A percentile compares a stretch with the other conserved stretches of the same genome.
Evolutionary conservation across 2,329 filamentous ascomycete species (phyloP).

Genomic region (Torrubiellomyces zombiae): DNA sequence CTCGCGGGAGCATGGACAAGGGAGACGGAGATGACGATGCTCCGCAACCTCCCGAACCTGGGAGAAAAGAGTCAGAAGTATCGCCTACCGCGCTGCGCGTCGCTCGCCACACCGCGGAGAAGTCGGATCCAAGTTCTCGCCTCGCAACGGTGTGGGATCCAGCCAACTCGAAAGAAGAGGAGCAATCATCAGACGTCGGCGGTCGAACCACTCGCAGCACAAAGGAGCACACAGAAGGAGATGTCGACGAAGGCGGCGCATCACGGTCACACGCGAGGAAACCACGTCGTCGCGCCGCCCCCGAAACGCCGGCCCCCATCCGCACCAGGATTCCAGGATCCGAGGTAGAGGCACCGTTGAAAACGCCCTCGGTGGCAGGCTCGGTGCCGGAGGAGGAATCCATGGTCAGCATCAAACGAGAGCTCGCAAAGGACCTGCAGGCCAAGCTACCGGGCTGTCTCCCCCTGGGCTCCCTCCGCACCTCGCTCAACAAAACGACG

Average conservation of each 20-base stretch:
- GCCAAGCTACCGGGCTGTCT: constrained; percentile 35
- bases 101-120: constrained; percentile 11
- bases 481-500: constrained; percentile 28
- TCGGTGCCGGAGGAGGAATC: constrained; percentile 11
- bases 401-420: constrained; percentile 22
- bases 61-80: too few species aligned
- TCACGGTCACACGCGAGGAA: too few species aligned
- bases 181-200: constrained; percentile 8
- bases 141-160: constrained; percentile 9
- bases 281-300: constrained; percentile 1
- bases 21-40: too few species aligned
- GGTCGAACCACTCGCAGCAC: constrained; percentile 12
- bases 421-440: constrained; percentile 28
- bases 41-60: too few species aligned
- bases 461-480: constrained; percentile 33
- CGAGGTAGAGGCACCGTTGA: constrained; percentile 6
- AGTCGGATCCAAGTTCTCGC: constrained; percentile 11
- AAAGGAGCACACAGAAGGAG: constrained; percentile 5
- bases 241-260: too few species aligned
- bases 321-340: constrained; percentile 9
- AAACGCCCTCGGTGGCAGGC: constrained; percentile 13
- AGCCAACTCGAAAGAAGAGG: constrained; percentile 5
- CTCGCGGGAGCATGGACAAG: too few species aligned
- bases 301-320: constrained; percentile 1
- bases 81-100: constrained; percentile 7